Evolutionary conservation across 2,329 filamentous ascomycete genomes (phyloP).

Genomic region (Hymenoscyphus albidus): DNA sequence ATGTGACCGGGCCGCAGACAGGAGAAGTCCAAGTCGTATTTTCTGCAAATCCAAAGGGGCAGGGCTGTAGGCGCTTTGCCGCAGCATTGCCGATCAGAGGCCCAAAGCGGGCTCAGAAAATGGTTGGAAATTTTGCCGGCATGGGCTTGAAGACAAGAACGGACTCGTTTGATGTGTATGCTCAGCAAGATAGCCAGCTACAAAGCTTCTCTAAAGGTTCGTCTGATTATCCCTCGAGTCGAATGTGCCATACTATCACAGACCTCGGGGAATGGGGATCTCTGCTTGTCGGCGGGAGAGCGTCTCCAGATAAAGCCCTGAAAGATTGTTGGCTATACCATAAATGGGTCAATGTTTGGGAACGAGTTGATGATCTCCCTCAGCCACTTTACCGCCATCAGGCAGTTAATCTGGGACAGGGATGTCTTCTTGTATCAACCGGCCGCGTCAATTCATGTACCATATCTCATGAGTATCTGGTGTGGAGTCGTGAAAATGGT

Average conservation of each 20-base stretch:
- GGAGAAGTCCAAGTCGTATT: slow-evolving; percentile 30
- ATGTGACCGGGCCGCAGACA: neutral
- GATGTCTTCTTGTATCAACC: slow-evolving; percentile 42
- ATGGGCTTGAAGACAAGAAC: slow-evolving; percentile 40
- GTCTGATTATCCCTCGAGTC: slow-evolving; percentile 36
- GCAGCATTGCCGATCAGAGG: slow-evolving; percentile 45
- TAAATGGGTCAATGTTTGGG: slow-evolving; percentile 54
- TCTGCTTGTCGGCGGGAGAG: slow-evolving; percentile 71
- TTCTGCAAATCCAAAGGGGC: slow-evolving; percentile 38
- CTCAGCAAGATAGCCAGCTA: neutral
- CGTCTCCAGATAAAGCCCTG: slow-evolving; percentile 67
- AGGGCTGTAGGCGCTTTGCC: slow-evolving; percentile 57
- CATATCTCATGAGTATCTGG: slow-evolving; percentile 21
- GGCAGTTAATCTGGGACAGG: slow-evolving; percentile 48
- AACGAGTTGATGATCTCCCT: slow-evolving; percentile 60
- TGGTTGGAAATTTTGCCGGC: slow-evolving; percentile 33
- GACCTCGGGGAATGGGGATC: slow-evolving; percentile 54
- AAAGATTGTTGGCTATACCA: slow-evolving; percentile 73
- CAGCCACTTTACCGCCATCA: slow-evolving; percentile 73
- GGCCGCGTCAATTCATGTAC: slow-evolving; percentile 32
- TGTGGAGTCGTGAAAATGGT: slow-evolving; percentile 32
- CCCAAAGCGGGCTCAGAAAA: slow-evolving; percentile 35
- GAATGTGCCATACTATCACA: slow-evolving; percentile 77
- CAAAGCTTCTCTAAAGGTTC: neutral
- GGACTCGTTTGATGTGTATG: slow-evolving; percentile 42